These are phyloP conservation scores for Xylogone sp. DNA, from an alignment of 2,329 filamentous ascomycete genomes.

Conservation along the genomic window DNA sequence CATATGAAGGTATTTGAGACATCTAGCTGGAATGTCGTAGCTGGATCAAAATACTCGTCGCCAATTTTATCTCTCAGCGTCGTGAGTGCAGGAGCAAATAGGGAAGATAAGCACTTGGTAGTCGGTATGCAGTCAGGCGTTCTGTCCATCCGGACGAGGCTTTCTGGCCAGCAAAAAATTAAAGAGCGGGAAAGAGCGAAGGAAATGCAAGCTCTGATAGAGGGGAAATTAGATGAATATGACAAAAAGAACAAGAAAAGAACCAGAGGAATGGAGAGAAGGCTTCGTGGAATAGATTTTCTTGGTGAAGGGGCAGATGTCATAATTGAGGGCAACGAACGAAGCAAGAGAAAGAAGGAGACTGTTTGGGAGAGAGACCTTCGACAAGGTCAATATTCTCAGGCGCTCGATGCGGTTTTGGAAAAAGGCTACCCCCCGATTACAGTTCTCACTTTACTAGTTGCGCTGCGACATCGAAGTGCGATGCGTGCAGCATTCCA, in stretches of 20 bases:
- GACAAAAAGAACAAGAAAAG: conserved; percentile 68
- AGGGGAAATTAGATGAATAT: conserved; percentile 73
- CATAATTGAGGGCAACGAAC: conserved; percentile 74
- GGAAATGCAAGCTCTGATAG: conserved; percentile 78
- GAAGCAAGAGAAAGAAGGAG: conserved; percentile 59
- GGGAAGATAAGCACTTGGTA: conserved; percentile 86
- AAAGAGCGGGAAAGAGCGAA: conserved; percentile 73
- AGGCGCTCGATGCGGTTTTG: conserved; percentile 77
- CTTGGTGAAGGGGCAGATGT: conserved; percentile 83
- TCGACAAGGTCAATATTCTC: conserved; percentile 70
- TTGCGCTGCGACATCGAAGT: conserved; percentile 81
- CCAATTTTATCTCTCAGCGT: conserved; percentile 84
- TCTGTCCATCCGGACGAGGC: conserved; percentile 84
- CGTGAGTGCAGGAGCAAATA: conserved; percentile 61
- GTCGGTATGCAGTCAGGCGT: conserved; percentile 94
- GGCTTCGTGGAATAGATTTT: conserved; percentile 69
- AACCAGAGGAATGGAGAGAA: conserved; percentile 53
- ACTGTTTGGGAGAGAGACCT: conserved; percentile 78
- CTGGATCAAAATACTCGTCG: conserved; percentile 86
- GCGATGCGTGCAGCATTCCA: conserved; percentile 78
- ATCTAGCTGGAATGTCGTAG: conserved; percentile 91
- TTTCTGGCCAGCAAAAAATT: conserved; percentile 76
- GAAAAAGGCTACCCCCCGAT: conserved; percentile 54
- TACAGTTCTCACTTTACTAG: conserved; percentile 70
- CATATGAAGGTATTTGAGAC: conserved; percentile 98